Evolutionary conservation across 768 basidiomycete species (phyloP).

Genomic region (Harrya chromipes): DNA sequence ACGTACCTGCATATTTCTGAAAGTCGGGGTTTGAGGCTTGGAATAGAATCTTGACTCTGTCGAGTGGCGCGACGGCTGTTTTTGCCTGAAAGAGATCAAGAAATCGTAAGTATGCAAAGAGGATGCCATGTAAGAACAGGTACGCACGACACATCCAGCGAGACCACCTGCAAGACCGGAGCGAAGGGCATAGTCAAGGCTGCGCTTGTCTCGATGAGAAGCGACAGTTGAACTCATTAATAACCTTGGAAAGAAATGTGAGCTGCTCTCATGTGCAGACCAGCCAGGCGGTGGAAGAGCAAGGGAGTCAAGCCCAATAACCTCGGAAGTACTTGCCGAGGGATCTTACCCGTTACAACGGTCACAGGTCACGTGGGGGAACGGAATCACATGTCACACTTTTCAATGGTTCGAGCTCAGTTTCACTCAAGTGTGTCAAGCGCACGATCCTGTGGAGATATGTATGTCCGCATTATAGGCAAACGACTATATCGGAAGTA

Average conservation of each 20-base stretch:
- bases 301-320: neutral
- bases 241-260: conserved; percentile 3
- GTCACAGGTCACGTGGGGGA: conserved; percentile 12
- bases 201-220: conserved; percentile 50
- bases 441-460: too few species aligned
- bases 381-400: too few species aligned
- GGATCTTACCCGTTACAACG: conserved; percentile 11
- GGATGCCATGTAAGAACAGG: neutral
- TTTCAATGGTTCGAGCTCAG: too few species aligned
- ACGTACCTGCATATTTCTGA: conserved; percentile 84
- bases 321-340: conserved; percentile 1
- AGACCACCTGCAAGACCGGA: conserved; percentile 91
- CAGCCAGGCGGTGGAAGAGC: neutral
- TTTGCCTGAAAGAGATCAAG: conserved; percentile 61
- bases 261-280: conserved; percentile 9
- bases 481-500: too few species aligned
- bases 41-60: conserved; percentile 97
- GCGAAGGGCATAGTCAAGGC: conserved; percentile 60
- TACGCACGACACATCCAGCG: conserved; percentile 87
- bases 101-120: conserved; percentile 6
- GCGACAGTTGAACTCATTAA: conserved; percentile 35
- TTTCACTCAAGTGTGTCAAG: too few species aligned
- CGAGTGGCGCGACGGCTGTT: conserved; percentile 91
- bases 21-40: conserved; percentile 97
- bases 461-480: too few species aligned